These are phyloP conservation scores for Papiliotrema fonsecae DNA, from an alignment of 1,284 basidiomycete genomes.

Conservation along the genomic window DNA sequence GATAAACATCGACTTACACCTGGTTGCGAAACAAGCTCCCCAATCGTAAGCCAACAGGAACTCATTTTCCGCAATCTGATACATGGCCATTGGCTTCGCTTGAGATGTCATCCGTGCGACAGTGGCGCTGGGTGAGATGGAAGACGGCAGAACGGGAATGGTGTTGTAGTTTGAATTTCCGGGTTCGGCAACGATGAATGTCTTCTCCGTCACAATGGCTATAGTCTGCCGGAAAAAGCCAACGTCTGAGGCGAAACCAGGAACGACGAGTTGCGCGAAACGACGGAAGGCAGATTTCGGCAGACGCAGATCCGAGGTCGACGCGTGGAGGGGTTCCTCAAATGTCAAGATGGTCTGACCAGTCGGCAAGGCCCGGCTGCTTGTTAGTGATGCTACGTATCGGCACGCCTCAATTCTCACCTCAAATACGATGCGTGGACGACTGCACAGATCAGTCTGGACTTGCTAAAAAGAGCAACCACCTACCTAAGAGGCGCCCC, in stretches of 20 bases:
- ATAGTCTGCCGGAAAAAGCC: constrained; percentile 37
- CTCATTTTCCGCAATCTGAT: constrained; percentile 32
- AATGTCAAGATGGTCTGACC: constrained; percentile 21
- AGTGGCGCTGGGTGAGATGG: constrained; percentile 7
- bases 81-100: constrained; percentile 30
- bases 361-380: constrained; percentile 9
- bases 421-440: constrained; percentile 6
- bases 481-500: constrained; percentile 25
- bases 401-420: not conserved
- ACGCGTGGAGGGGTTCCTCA: constrained; percentile 23
- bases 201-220: constrained; percentile 29
- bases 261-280: constrained; percentile 22
- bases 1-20: constrained; percentile 19
- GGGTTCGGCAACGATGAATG: constrained; percentile 33
- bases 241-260: constrained; percentile 30
- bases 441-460: not conserved
- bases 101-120: constrained; percentile 15
- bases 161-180: constrained; percentile 25
- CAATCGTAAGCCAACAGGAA: constrained; percentile 35
- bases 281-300: constrained; percentile 15
- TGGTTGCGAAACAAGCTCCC: constrained; percentile 35
- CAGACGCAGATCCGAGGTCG: not conserved
- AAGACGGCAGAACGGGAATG: constrained; percentile 23
- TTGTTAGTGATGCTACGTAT: constrained; percentile 16
- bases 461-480: not conserved